Conservation (phyloP, 23 red algal species). For the Gracilaria caudata region DNA sequence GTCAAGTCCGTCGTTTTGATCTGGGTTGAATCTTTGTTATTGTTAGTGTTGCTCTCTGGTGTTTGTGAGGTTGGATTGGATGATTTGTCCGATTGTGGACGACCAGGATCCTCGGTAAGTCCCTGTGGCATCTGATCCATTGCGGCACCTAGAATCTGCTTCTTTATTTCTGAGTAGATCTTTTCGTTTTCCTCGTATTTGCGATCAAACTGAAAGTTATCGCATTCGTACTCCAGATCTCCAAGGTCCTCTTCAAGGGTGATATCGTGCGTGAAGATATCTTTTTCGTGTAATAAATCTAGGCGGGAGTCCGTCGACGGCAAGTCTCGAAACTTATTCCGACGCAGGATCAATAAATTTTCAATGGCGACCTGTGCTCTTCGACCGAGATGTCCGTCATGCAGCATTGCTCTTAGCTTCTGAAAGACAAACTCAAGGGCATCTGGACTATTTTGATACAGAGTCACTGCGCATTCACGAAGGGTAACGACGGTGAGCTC, state of each 20-base stretch:
- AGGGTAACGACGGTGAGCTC: constrained; percentile 77
- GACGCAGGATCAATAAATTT: constrained; percentile 62
- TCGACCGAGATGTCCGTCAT: constrained; percentile 71
- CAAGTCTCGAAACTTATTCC: constrained; percentile 60
- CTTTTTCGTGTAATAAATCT: constrained; percentile 81
- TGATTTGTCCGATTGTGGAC: constrained; percentile 1
- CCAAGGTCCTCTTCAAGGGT: constrained; percentile 66
- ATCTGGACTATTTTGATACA: constrained; percentile 54
- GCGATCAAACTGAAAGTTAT: constrained; percentile 82
- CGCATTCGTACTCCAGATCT: constrained; percentile 66
- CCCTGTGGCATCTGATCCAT: constrained; percentile 1
- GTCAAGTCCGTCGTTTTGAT: constrained; percentile 75
- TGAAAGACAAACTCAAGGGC: constrained; percentile 59
- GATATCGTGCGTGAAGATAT: constrained; percentile 78
- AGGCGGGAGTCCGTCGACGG: constrained; percentile 50
- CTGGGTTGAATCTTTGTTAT: background rate
- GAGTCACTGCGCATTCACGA: constrained; percentile 65
- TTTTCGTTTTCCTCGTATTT: constrained; percentile 81
- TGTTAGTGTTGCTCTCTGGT: background rate
- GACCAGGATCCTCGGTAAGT: constrained; percentile 8
- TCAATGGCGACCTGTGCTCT: constrained; percentile 74
- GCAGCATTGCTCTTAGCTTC: constrained; percentile 64
- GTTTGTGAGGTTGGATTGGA: background rate
- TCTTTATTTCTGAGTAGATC: constrained; percentile 65
- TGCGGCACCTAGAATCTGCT: constrained; percentile 50